These are phyloP conservation scores for Forsythia viridissima DNA, from an alignment of 257 asterid genomes.

Conservation along the genomic window DNA sequence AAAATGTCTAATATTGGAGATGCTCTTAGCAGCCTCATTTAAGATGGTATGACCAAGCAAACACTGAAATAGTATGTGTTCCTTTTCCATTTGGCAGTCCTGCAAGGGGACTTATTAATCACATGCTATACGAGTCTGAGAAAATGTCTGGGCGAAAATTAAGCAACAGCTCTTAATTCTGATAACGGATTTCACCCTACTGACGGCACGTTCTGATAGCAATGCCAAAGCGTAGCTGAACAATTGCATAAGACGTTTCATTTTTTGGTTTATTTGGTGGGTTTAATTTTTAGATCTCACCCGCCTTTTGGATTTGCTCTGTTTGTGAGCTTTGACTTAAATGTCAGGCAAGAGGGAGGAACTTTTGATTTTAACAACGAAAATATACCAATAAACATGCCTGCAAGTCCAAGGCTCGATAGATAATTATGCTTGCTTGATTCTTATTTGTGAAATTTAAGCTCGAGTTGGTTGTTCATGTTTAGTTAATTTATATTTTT, in stretches of 20 bases:
- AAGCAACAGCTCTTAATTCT: slow-evolving; percentile 44
- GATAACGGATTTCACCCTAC: neutral
- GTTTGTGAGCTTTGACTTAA: neutral
- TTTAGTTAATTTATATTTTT: no score
- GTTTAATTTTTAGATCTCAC: neutral
- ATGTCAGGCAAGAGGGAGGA: neutral
- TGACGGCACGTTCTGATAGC: neutral
- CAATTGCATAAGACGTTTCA: neutral
- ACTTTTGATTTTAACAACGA: neutral
- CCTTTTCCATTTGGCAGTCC: slow-evolving; percentile 59
- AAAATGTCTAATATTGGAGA: no score
- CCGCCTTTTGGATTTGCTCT: neutral
- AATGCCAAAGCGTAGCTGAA: neutral
- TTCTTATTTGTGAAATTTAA: no score
- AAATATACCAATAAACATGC: neutral
- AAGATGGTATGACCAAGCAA: neutral
- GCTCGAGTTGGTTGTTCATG: no score
- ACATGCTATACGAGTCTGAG: slow-evolving; percentile 83
- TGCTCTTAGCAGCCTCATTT: no score
- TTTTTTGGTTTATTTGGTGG: neutral
- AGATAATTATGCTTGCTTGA: no score
- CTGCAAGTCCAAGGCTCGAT: no score
- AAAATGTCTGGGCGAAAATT: slow-evolving; percentile 69
- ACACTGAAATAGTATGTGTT: neutral
- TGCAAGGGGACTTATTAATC: slow-evolving; percentile 90